Percentiles rank a stretch among this genome's conserved stretches.
Evolutionary conservation across 2,329 filamentous ascomycete genomes (phyloP).

Genomic region (Fusarium pseudoanthophilum): DNA sequence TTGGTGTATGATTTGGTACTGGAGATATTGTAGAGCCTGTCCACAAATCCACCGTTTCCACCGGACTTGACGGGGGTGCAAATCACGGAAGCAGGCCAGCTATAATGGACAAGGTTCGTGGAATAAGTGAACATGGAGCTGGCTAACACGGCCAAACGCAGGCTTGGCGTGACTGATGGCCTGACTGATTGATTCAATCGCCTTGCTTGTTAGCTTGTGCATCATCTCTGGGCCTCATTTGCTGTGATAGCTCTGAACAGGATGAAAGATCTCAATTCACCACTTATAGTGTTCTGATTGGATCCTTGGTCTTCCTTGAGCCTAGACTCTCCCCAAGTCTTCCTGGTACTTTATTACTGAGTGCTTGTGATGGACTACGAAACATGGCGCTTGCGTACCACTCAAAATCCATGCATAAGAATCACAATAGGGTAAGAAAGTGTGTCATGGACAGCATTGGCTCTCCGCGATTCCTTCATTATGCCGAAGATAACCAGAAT

Average conservation of each 20-base stretch:
- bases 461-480: neutral
- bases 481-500: neutral
- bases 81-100: slow-evolving; percentile 25
- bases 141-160: slow-evolving; percentile 16
- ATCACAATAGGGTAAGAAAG: neutral
- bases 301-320: neutral
- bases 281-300: neutral
- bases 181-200: slow-evolving; percentile 25
- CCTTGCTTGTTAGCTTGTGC: neutral
- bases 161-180: slow-evolving; percentile 27
- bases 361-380: neutral
- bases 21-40: neutral
- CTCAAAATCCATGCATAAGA: neutral
- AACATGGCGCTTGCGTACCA: slow-evolving; percentile 9
- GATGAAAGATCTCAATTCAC: neutral
- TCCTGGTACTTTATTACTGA: neutral
- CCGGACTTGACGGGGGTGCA: slow-evolving; percentile 30
- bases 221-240: neutral
- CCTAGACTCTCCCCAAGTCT: neutral
- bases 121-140: slow-evolving; percentile 7
- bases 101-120: slow-evolving; percentile 11
- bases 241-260: neutral
- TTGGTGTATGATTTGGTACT: too few species aligned
- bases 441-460: slow-evolving; percentile 4
- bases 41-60: slow-evolving; percentile 40